Evolutionary conservation across 495 filamentous ascomycete species (phyloP), one percentile per base, ranked within the genome.

Genomic region (Penicillium angulare): DNA sequence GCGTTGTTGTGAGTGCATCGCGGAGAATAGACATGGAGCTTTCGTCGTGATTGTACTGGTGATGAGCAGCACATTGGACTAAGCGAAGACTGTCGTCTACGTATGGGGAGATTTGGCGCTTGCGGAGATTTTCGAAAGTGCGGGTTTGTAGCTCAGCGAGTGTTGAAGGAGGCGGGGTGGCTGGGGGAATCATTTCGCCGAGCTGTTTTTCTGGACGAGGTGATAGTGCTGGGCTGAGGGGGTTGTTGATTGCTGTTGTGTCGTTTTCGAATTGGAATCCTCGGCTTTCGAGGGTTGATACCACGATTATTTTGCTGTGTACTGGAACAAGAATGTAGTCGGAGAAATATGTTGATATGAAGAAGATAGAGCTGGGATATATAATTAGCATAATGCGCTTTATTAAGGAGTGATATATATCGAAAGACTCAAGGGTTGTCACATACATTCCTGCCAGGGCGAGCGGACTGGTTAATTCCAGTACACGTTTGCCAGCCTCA

Each of bases 291-390:
- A 97, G 80, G 0, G 88, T 84, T 41, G 81, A 76, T 33, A 92
- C 83, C 35, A 97, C 92, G 29, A 79, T 81, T 7, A 73, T 65
- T 32, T 87, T 84, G 65, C 83, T 82, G 55, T 85, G 86, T 32
- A 77, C 71, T 4, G 93, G 93, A 4, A 97, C 90, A 15, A 98
- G 77, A 56, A 98, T 95, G 72, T 95, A 98, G 69, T 98, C 93
- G 10, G 89, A 89, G 65, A 95, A 97, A 67, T 98, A 98, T 18
- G 93, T 97, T 1, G 92, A 95, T 62, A 97, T 95, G 76, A 98
- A 97, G 68, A 97, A 97, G 55, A 98, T 95, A 32, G 93, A 87
- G 27, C 86, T 86, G 46, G 48, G 5, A 12, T 42, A 24, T 15
- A 15, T 1, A 42, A 10, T 38, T 34, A 22, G 17, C 27, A 22